phyloP scores from a whole-genome alignment of 192 early-diverging fungal species.

The Dissophora globulifera region DNA sequence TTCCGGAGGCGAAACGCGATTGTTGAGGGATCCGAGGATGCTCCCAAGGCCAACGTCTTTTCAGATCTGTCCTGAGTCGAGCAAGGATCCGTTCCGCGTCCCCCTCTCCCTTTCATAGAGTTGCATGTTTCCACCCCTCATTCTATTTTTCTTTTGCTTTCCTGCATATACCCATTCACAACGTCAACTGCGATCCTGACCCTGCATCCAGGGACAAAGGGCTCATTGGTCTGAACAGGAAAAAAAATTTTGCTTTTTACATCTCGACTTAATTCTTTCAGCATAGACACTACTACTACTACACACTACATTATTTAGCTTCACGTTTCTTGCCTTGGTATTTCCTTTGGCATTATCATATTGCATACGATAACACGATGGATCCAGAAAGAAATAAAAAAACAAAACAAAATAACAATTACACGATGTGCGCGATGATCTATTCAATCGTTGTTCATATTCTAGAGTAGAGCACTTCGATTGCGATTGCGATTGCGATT shows the following conservation, averaged over 20 bases:
- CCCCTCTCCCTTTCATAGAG: no score
- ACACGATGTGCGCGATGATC: no score
- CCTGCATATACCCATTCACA: neutral
- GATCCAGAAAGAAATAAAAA: neutral
- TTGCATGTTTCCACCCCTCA: no score
- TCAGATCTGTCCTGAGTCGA: constrained; percentile 14
- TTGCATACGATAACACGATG: neutral
- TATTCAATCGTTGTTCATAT: no score
- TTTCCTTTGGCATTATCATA: neutral
- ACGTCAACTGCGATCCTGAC: neutral
- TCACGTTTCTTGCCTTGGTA: neutral
- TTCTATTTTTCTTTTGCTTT: neutral
- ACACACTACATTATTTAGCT: neutral
- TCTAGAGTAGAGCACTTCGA: no score
- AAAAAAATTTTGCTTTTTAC: neutral
- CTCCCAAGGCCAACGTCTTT: constrained; percentile 37
- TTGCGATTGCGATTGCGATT: no score
- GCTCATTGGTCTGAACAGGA: neutral
- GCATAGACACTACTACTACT: no score
- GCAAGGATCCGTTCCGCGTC: no score
- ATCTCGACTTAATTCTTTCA: no score
- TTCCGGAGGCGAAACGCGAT: constrained; percentile 50
- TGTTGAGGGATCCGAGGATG: constrained; percentile 47
- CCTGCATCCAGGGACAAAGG: neutral
- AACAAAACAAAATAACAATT: neutral